Percentiles rank a stretch among this genome's conserved stretches.
Evolutionary conservation across 768 basidiomycete species (phyloP).

Genomic region (Collybia nuda): DNA sequence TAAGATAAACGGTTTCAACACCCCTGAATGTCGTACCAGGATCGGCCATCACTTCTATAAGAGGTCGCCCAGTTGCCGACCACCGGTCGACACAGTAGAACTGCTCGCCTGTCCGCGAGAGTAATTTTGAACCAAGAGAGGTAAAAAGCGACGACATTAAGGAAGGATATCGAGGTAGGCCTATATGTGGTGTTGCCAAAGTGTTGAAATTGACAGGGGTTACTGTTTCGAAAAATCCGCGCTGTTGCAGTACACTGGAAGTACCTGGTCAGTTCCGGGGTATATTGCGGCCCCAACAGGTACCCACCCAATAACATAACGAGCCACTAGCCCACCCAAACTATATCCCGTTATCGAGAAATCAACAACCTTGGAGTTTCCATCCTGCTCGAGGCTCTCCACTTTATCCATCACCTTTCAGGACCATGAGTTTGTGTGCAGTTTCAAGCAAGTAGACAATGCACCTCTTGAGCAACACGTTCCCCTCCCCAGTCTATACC

Average conservation of each 20-base stretch:
- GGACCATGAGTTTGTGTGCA: background rate
- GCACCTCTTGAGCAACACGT: conserved; percentile 74
- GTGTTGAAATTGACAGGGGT: conserved; percentile 79
- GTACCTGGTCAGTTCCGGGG: conserved; percentile 49
- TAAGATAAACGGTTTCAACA: background rate
- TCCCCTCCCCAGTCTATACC: conserved; percentile 83
- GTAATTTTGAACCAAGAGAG: conserved; percentile 61
- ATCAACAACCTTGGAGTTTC: conserved; percentile 50
- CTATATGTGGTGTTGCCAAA: conserved; percentile 79
- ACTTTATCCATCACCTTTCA: conserved; percentile 56
- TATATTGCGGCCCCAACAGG: conserved; percentile 57
- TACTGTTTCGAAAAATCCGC: conserved; percentile 67
- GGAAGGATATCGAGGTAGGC: conserved; percentile 61
- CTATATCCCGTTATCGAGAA: conserved; percentile 77
- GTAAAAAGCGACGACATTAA: conserved; percentile 50
- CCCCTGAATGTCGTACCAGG: conserved; percentile 43
- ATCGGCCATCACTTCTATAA: conserved; percentile 78
- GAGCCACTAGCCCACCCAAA: conserved; percentile 62
- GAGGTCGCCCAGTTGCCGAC: conserved; percentile 58
- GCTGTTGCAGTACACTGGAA: conserved; percentile 59
- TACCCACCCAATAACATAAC: conserved; percentile 7
- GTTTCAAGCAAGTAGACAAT: background rate
- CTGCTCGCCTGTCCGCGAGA: conserved; percentile 78
- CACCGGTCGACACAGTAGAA: conserved; percentile 73
- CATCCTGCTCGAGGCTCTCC: conserved; percentile 45